A percentile compares a stretch with the other conserved stretches of the same genome.
Conservation (phyloP, 1,284 basidiomycete genomes). For the Sanghuangporus baumii region DNA sequence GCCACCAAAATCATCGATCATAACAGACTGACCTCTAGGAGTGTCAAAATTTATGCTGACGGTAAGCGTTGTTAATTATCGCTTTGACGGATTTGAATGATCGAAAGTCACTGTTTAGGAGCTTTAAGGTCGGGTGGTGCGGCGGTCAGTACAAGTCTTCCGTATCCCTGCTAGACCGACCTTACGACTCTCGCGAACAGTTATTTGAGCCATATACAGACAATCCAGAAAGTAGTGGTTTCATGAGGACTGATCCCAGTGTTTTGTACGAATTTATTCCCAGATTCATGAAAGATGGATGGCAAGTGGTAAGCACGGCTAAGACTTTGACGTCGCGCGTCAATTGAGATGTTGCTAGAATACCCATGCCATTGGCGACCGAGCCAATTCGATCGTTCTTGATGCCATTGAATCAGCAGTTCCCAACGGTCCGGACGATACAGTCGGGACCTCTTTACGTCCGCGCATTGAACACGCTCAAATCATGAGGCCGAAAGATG, state of each 20-base stretch:
- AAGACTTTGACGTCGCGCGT: constrained; percentile 1
- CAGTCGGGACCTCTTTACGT: constrained; percentile 58
- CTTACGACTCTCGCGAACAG: constrained; percentile 28
- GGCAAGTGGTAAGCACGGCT: constrained; percentile 64
- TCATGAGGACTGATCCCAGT: constrained; percentile 68
- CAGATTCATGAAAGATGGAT: constrained; percentile 68
- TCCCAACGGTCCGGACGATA: constrained; percentile 41
- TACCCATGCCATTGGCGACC: constrained; percentile 88
- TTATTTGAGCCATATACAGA: constrained; percentile 78
- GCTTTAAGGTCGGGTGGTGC: constrained; percentile 88
- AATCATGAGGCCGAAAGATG: constrained; percentile 68
- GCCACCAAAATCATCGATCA: constrained; percentile 53
- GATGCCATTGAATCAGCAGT: constrained; percentile 67
- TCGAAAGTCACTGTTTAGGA: constrained; percentile 38
- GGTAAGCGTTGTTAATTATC: constrained; percentile 35
- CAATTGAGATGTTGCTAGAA: constrained; percentile 43
- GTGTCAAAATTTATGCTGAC: constrained; percentile 89
- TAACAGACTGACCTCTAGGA: constrained; percentile 63
- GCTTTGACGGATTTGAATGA: constrained; percentile 7
- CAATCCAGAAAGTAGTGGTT: constrained; percentile 68
- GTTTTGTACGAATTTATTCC: constrained; percentile 60
- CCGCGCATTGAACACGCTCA: constrained; percentile 91
- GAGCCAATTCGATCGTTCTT: constrained; percentile 80
- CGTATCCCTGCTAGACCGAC: neutral
- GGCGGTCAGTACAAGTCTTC: constrained; percentile 50